Evolutionary conservation across 2,329 filamentous ascomycete genomes (phyloP).

Genomic region (Phaeosphaeriaceae sp.): DNA sequence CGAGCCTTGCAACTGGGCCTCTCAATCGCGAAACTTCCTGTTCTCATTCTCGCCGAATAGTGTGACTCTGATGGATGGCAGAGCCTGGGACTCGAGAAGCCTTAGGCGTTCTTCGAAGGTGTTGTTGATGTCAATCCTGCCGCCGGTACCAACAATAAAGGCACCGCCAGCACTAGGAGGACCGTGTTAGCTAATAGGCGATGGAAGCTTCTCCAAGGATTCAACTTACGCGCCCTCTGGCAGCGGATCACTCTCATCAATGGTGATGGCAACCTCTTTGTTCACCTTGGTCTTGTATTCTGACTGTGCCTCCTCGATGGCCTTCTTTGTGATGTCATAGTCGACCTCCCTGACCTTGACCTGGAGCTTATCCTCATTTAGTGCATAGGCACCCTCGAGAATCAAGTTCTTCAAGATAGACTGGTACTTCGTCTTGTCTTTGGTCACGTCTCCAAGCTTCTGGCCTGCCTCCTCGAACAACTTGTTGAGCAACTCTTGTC

Average conservation of each 20-base stretch:
- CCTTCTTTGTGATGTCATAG: conserved; percentile 75
- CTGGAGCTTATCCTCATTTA: conserved; percentile 79
- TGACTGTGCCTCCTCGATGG: conserved; percentile 74
- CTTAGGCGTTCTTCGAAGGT: conserved; percentile 91
- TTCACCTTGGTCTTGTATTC: conserved; percentile 83
- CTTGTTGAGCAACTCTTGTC: conserved; percentile 88
- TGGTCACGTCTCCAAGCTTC: conserved; percentile 70
- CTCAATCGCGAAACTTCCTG: conserved; percentile 90
- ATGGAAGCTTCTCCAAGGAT: neutral
- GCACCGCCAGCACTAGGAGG: conserved; percentile 81
- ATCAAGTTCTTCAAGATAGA: conserved; percentile 78
- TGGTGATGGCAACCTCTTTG: conserved; percentile 70
- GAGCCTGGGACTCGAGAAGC: conserved; percentile 81
- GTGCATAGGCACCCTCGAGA: conserved; percentile 86
- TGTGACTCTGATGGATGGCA: conserved; percentile 82
- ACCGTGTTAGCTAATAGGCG: conserved; percentile 17
- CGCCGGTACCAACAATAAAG: conserved; percentile 76
- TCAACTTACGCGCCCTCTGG: conserved; percentile 79
- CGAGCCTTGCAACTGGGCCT: neutral
- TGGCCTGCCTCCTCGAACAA: conserved; percentile 83
- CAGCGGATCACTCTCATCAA: conserved; percentile 81
- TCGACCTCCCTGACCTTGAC: conserved; percentile 83
- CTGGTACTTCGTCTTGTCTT: conserved; percentile 78
- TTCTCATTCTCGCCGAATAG: conserved; percentile 95
- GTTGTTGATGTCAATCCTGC: conserved; percentile 99